Evolutionary conservation across 192 early-diverging fungal genomes (phyloP).

Genomic region (Geranomyces variabilis): DNA sequence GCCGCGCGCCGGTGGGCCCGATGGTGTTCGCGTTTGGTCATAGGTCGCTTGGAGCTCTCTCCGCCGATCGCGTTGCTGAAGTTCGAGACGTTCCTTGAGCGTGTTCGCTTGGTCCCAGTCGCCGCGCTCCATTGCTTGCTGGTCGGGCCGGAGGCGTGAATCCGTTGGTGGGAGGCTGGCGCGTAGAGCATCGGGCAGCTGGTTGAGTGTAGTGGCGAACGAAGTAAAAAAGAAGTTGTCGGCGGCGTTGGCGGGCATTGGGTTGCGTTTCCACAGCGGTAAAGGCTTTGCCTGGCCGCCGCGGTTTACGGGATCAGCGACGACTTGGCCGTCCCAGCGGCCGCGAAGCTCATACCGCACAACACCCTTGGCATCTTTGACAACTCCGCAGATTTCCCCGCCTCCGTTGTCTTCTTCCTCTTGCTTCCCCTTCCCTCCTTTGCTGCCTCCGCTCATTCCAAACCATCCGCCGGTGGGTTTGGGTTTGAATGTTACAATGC

Average conservation of each 20-base stretch:
- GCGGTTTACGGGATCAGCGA: slow-evolving; percentile 2
- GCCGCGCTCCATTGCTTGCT: slow-evolving; percentile 82
- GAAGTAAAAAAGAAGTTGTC: slow-evolving; percentile 71
- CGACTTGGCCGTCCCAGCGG: slow-evolving; percentile 40
- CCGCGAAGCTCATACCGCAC: slow-evolving; percentile 37
- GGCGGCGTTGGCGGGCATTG: slow-evolving; percentile 25
- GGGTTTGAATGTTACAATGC: slow-evolving; percentile 76
- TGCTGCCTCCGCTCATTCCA: slow-evolving; percentile 69
- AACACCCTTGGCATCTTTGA: slow-evolving; percentile 42
- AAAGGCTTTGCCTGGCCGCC: slow-evolving; percentile 14
- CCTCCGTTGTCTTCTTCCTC: slow-evolving; percentile 34
- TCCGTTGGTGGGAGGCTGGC: slow-evolving; percentile 75
- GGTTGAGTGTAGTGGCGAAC: slow-evolving; percentile 79
- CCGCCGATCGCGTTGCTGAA: slow-evolving; percentile 71
- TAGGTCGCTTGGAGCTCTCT: slow-evolving; percentile 60
- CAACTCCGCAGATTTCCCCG: slow-evolving; percentile 39
- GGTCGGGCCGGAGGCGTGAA: slow-evolving; percentile 82
- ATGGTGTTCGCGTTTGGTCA: slow-evolving; percentile 40
- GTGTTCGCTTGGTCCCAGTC: slow-evolving; percentile 76
- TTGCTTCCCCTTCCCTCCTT: slow-evolving; percentile 36
- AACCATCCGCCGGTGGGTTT: slow-evolving; percentile 49
- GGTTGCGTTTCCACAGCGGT: slow-evolving; percentile 28
- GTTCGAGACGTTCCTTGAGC: slow-evolving; percentile 75
- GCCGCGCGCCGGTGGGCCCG: slow-evolving; percentile 33
- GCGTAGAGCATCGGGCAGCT: slow-evolving; percentile 60